Evolutionary conservation across 2,329 filamentous ascomycete genomes (phyloP).

Genomic region (Diplocarpon rosae): DNA sequence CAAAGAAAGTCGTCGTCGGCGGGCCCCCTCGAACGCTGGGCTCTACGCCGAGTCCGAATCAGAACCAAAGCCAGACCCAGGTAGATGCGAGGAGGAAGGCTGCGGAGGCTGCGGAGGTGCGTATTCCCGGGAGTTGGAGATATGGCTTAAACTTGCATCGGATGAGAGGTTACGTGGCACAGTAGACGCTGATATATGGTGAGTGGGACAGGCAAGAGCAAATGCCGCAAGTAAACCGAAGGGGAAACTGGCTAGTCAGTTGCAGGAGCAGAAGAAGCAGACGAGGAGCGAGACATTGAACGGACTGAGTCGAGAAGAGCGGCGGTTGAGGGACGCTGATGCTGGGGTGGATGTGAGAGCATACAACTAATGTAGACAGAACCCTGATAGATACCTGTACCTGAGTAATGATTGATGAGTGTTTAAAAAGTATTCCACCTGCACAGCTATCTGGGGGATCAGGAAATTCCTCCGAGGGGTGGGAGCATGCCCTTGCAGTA

Average conservation of each 20-base stretch:
- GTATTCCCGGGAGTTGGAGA: conserved; percentile 25
- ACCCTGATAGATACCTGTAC: background rate
- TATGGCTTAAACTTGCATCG: background rate
- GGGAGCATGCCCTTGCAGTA: background rate
- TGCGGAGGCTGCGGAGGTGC: conserved; percentile 74
- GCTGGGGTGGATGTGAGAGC: conserved; percentile 42
- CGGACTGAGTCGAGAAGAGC: conserved; percentile 55
- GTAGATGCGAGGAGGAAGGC: conserved; percentile 61
- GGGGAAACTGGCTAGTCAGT: conserved; percentile 54
- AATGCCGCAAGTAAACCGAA: conserved; percentile 39
- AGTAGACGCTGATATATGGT: background rate
- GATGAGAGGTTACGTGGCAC: background rate
- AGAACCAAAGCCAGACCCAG: conserved; percentile 15
- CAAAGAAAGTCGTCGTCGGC: conserved; percentile 33
- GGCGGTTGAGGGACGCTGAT: conserved; percentile 52
- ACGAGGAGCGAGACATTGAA: conserved; percentile 58
- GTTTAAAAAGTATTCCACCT: background rate
- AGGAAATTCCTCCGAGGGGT: background rate
- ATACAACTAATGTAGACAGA: conserved; percentile 37
- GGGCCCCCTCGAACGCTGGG: conserved; percentile 56
- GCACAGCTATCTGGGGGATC: background rate
- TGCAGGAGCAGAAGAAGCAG: conserved; percentile 67
- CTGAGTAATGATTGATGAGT: background rate
- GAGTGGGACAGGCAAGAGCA: conserved; percentile 7
- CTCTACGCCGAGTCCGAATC: conserved; percentile 36